Evolutionary conservation across 768 basidiomycete genomes (phyloP), one percentile per base, ranked within the genome.

Genomic region (Rhodosporidiobolus sp.): DNA sequence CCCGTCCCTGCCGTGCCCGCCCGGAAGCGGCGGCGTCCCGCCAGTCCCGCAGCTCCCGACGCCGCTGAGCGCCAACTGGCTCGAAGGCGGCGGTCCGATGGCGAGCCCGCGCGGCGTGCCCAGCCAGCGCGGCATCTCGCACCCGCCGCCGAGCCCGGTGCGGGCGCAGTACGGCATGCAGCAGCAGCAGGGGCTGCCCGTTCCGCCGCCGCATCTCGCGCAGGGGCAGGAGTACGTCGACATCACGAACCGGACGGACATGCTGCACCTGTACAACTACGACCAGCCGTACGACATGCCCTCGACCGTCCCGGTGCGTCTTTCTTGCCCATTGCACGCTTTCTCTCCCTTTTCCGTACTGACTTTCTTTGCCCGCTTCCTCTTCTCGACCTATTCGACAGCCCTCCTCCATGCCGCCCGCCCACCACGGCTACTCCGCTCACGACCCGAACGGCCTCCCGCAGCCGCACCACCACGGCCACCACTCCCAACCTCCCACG

Each of bases 81-180:
- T 75, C 58, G 65, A 70, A 30, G n/a, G 32, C 38, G 49, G 45
- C 28, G 58, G 63, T 2, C 34, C 68, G 49, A 49, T 57, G 55
- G 53, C 45, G 53, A 62, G 53, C 55, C 49, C 53, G 32, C 3
- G 77, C 20, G 78, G 76, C 56, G 76, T 17, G 26, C 78, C 65
- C 70, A 77, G 59, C 66, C 78, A 43, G 67, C 75, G 61, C 74
- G 74, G n/a, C 67, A 70, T 67, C 38, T 55, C 69, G 63, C 72
- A 73, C 54, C 70, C 65, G 34, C 66, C 66, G 1, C 32, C 68
- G 7, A 54, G 56, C 30, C 66, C 71, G 1, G 72, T n/a, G 17
- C 52, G 61, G 63, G 43, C 60, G 38, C 43, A 7, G 11, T 66
- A 66, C 65, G 50, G 48, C 48, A 35, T 66, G 46, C 65, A 66